Evolutionary conservation across 225 moss, liverwort and hornwort genomes (phyloP).

Genomic region (Sphagnum tenellum): DNA sequence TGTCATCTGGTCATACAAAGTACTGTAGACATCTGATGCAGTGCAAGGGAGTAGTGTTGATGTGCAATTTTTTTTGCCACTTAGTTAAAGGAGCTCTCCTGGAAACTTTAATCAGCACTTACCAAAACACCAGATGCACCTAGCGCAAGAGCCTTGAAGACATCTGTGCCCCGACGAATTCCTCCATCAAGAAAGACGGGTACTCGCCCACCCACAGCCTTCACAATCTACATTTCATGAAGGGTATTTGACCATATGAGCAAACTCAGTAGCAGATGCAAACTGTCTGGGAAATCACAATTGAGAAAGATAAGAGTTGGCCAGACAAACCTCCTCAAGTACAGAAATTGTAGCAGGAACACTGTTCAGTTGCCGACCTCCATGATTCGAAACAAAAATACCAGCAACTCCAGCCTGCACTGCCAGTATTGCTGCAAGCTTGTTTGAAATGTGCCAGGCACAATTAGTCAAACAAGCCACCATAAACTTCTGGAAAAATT

Average conservation of each 20-base stretch:
- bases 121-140: conserved; percentile 85
- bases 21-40: neutral
- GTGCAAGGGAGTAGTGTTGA: neutral
- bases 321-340: conserved; percentile 64
- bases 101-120: conserved; percentile 12
- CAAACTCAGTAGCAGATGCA: too few species aligned
- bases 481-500: too few species aligned
- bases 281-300: too few species aligned
- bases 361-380: conserved; percentile 90
- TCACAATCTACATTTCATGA: conserved; percentile 27
- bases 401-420: conserved; percentile 52
- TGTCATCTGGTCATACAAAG: neutral
- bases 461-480: neutral
- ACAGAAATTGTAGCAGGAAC: conserved; percentile 84
- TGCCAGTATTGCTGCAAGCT: conserved; percentile 46
- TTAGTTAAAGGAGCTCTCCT: neutral
- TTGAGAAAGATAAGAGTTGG: too few species aligned
- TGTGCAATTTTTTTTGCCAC: neutral
- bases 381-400: conserved; percentile 85
- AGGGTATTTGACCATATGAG: too few species aligned
- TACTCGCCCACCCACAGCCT: conserved; percentile 54
- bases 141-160: conserved; percentile 80
- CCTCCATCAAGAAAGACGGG: conserved; percentile 96
- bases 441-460: too few species aligned
- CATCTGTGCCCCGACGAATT: conserved; percentile 85